Evolutionary conservation across 805 yeast genomes (phyloP), one percentile per base, ranked within the genome.

Genomic region (Naumovozyma dairenensis): DNA sequence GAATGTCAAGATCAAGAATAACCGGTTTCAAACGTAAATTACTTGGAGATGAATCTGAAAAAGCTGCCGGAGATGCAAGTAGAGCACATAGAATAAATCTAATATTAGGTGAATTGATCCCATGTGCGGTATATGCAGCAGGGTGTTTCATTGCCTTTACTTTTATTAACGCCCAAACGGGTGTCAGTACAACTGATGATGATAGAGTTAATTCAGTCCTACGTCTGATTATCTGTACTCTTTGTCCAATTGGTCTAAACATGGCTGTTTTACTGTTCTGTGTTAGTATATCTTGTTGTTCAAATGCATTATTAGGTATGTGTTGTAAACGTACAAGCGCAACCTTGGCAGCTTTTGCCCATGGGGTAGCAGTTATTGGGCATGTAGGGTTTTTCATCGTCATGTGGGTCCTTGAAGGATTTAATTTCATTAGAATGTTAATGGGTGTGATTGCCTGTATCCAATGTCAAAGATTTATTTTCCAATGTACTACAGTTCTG

Each of bases 311-410:
- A 55, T 74, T 89, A 46, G 92, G 92, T 37, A 60, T 86, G 64
- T 89, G 97, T 65, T 89, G 96, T 67, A 87, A 85, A 75, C 80
- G 83, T 70, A 87, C 96, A 29, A 94, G 94, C 63, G 80, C 96
- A n/a, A 93, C 83, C 22, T 74, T 65, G 60, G 98, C 98, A 29
- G 96, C 83, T 49, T 64, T 89, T 59, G 94, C 97, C n/a, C 98
- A 92, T 57, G 96, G 94, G 63, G 67, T 83, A 49, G 85, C 96
- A 12, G 96, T 92, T 35, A 60, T 92, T 49, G 68, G 84, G 44
- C 93, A 87, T 67, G 65, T 92, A 48, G 68, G 80, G 28, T 81
- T 83, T 69, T 87, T 85, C 65, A 80, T 89, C 61, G 83, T 86
- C 40, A 80, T 89, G 86, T 92, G 98, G 98, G 92, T 84, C 42